phyloP scores from a whole-genome alignment of 2,329 filamentous ascomycete species.

The Diaporthe ilicicola region DNA sequence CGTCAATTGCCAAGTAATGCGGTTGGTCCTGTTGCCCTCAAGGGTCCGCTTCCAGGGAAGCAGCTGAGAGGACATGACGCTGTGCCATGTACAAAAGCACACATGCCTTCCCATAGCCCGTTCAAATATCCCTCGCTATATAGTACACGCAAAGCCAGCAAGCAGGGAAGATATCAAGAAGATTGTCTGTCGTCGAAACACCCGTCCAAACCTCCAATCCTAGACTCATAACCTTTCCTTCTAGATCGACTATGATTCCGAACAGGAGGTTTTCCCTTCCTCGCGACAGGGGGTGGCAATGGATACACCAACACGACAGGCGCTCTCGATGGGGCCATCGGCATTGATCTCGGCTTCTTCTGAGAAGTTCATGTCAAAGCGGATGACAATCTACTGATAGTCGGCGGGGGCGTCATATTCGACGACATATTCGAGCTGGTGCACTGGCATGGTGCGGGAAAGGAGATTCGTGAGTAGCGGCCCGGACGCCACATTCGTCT shows the following conservation, averaged over 20 bases:
- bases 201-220: background rate
- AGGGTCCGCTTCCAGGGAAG: too few species aligned
- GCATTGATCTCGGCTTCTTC: background rate
- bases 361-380: background rate
- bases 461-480: background rate
- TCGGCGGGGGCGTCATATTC: background rate
- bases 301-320: slow-evolving; percentile 7
- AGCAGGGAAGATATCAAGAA: background rate
- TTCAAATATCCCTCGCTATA: too few species aligned
- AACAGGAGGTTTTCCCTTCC: background rate
- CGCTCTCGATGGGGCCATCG: background rate
- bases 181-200: background rate
- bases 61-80: too few species aligned
- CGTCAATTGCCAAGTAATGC: too few species aligned
- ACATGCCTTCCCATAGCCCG: too few species aligned
- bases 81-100: too few species aligned
- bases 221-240: background rate
- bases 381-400: background rate
- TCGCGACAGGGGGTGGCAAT: background rate
- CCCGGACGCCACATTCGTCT: too few species aligned
- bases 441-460: background rate
- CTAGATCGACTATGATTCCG: background rate
- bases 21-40: too few species aligned
- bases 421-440: background rate
- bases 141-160: background rate